Conservation (phyloP, 2,329 filamentous ascomycete species). For the Achaetomium macrosporum region DNA sequence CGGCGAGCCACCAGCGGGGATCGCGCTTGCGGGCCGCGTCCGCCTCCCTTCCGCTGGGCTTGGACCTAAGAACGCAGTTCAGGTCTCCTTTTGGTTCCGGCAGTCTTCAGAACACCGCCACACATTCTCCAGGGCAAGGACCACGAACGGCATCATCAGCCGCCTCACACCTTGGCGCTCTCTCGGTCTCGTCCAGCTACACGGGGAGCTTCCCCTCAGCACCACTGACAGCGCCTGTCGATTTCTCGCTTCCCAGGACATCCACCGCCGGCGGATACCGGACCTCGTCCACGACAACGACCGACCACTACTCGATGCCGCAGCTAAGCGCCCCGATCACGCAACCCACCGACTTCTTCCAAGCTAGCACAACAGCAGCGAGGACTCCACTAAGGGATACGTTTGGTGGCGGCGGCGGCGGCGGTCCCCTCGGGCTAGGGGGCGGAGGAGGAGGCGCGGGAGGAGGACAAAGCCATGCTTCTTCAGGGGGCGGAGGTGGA, state of each 20-base stretch:
- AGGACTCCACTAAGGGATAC: slow-evolving; percentile 42
- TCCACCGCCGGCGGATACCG: slow-evolving; percentile 23
- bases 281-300: slow-evolving; percentile 25
- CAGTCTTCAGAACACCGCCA: slow-evolving; percentile 25
- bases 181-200: slow-evolving; percentile 39
- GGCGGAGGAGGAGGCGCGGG: no score
- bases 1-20: slow-evolving; percentile 35
- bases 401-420: slow-evolving; percentile 35
- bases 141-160: slow-evolving; percentile 32
- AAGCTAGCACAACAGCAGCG: slow-evolving; percentile 33
- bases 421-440: slow-evolving; percentile 25
- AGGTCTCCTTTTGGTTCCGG: slow-evolving; percentile 31
- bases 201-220: slow-evolving; percentile 48
- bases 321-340: slow-evolving; percentile 52
- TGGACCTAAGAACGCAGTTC: slow-evolving; percentile 43
- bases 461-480: slow-evolving; percentile 11
- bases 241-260: slow-evolving; percentile 45
- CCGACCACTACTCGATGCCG: slow-evolving; percentile 45
- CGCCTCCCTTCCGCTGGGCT: slow-evolving; percentile 39
- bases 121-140: slow-evolving; percentile 25
- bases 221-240: slow-evolving; percentile 48
- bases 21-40: slow-evolving; percentile 48
- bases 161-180: slow-evolving; percentile 35
- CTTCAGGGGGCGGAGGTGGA: no score
- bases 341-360: slow-evolving; percentile 47